Base-by-base conservation (phyloP, 2,329 filamentous ascomycete species). In the Daldinia sp. region DNA sequence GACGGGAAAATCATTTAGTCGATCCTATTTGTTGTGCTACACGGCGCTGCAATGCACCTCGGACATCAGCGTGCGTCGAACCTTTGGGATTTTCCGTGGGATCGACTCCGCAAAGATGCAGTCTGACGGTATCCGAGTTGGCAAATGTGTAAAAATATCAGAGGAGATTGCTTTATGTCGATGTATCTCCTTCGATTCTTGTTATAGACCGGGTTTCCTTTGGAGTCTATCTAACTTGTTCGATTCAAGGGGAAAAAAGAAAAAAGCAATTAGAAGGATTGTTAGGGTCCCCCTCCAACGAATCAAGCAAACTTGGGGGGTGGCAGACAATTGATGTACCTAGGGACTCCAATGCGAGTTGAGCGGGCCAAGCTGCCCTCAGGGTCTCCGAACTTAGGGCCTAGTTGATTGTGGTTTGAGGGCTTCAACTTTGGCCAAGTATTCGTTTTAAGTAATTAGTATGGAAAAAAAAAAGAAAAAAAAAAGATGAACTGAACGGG, bases 31-130 rank as follows among this genome's bases (percentile, higher is more conserved):
- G 71, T 50, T 71, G 53, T 57, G 53, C 4, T 18, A 23, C 53
- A 28, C 53, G 67, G 64, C 57, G 64, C 65, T 69, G 67, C 59
- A 70, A 72, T 72, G 69, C 69, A 72, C 46, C 67, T 72, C 67
- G 67, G 69, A 68, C 62, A 66, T 66, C 67, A 69, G 56, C 59
- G 64, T 69, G 53, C 53, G 67, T 48, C 60, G 33, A 54, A 10
- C n/a, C 33, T 10, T 67, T 60, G 37, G 53, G 28, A 59, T 58
- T 56, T 57, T 61, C 64, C 63, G 64, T 51, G 28, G 61, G 55
- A 41, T 71, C 39, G 67, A 58, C 61, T 67, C 69, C 67, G 63
- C 62, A 66, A 64, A 56, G 44, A 23, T 63, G 55, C 58, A 55
- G 64, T 48, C 58, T 69, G 61, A 65, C 54, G 56, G 30, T 55